Evolutionary conservation across 345 rosid species (phyloP).

Genomic region (Camelina laxa): DNA sequence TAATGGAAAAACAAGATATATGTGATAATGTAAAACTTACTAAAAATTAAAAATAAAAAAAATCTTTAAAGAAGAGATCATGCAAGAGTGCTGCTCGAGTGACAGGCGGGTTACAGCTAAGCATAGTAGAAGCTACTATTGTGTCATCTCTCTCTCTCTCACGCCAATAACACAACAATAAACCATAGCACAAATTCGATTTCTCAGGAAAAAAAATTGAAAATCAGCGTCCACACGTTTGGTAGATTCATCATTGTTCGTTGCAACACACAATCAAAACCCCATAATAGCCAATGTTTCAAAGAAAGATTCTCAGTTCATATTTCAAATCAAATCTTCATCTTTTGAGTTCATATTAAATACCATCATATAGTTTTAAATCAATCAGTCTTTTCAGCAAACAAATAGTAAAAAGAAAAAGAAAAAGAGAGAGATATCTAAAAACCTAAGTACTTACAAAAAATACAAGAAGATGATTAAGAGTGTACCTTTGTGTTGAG

Average conservation of each 20-base stretch:
- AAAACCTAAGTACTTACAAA: background rate
- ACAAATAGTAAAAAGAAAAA: background rate
- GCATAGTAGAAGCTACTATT: slow-evolving; percentile 45
- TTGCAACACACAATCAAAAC: slow-evolving; percentile 46
- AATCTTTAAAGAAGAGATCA: slow-evolving; percentile 60
- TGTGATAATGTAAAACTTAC: slow-evolving; percentile 14
- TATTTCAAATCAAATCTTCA: slow-evolving; percentile 24
- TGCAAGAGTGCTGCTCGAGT: slow-evolving; percentile 92
- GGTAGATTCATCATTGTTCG: slow-evolving; percentile 46
- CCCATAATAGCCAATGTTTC: slow-evolving; percentile 17
- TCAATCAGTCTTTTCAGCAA: background rate
- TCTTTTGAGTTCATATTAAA: slow-evolving; percentile 14
- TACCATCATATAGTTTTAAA: background rate
- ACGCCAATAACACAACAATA: slow-evolving; percentile 48
- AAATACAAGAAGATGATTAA: slow-evolving; percentile 4
- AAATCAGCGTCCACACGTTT: slow-evolving; percentile 33
- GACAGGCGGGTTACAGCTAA: slow-evolving; percentile 97
- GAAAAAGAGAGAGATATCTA: background rate
- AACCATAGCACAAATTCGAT: slow-evolving; percentile 53
- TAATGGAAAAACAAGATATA: slow-evolving; percentile 26
- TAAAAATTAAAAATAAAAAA: slow-evolving; percentile 1
- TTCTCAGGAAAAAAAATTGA: slow-evolving; percentile 9
- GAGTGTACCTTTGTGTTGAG: slow-evolving; percentile 11
- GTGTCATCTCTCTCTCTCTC: slow-evolving; percentile 51
- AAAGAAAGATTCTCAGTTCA: slow-evolving; percentile 29